Conservation (phyloP, 129 eudicot species). For the Silybum marianum region DNA sequence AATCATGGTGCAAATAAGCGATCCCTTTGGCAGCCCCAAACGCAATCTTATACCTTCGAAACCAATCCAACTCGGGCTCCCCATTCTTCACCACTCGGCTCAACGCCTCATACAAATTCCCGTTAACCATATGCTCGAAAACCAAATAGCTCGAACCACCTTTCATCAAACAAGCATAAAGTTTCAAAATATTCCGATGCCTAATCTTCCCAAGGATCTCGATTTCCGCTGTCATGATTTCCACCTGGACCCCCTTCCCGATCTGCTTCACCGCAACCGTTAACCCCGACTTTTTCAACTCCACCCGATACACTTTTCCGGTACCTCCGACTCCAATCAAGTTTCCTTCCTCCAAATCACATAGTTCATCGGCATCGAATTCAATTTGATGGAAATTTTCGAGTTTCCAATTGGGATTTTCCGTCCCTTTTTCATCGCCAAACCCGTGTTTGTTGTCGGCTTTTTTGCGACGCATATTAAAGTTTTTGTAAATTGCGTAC, state of each 20-base stretch:
- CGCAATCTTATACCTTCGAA: conserved; percentile 66
- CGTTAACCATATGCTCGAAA: conserved; percentile 88
- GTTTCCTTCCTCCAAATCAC: conserved; percentile 62
- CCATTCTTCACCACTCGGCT: conserved; percentile 59
- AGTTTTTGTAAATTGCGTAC: conserved; percentile 54
- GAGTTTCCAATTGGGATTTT: conserved; percentile 59
- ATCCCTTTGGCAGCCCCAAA: conserved; percentile 92
- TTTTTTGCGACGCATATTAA: conserved; percentile 29
- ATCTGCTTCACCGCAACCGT: conserved; percentile 90
- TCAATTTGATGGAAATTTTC: conserved; percentile 80
- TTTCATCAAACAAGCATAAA: conserved; percentile 68
- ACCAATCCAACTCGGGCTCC: conserved; percentile 71
- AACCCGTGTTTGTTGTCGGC: conserved; percentile 20
- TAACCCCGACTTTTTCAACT: conserved; percentile 61
- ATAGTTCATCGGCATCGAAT: conserved; percentile 72
- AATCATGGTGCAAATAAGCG: conserved; percentile 91
- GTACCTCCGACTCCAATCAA: conserved; percentile 88
- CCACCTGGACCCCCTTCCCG: conserved; percentile 53
- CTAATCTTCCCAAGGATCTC: conserved; percentile 80
- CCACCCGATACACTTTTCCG: conserved; percentile 88
- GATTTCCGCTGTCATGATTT: conserved; percentile 63
- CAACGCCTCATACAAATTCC: conserved; percentile 71
- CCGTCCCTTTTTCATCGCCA: conserved; percentile 37
- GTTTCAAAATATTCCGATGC: conserved; percentile 76
- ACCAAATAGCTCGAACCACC: conserved; percentile 72